Evolutionary conservation across 768 basidiomycete genomes (phyloP).

Genomic region (Hysterangium stoloniferum): DNA sequence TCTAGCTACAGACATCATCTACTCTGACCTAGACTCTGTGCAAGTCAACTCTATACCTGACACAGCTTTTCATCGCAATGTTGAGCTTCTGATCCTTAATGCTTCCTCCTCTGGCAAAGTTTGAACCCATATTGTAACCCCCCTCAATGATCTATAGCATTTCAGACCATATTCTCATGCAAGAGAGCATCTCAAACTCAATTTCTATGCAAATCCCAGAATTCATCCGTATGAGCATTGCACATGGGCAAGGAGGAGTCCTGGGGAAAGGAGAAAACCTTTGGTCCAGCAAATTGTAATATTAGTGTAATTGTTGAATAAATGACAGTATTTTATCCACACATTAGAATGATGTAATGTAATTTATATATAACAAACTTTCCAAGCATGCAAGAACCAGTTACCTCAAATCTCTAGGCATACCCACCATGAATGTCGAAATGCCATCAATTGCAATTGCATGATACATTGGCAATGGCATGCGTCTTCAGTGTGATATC

Average conservation of each 20-base stretch:
- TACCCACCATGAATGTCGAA: no score
- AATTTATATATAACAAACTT: no score
- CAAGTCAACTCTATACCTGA: slow-evolving; percentile 39
- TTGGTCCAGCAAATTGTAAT: slow-evolving; percentile 54
- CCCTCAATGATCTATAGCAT: slow-evolving; percentile 56
- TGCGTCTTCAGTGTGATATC: no score
- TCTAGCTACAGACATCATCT: slow-evolving; percentile 6
- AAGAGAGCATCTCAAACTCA: slow-evolving; percentile 47
- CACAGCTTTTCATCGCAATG: slow-evolving; percentile 40
- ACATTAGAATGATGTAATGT: no score
- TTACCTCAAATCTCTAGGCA: no score
- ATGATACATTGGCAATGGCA: no score
- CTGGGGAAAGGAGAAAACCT: slow-evolving; percentile 51
- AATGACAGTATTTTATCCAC: no score
- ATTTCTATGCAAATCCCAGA: slow-evolving; percentile 22
- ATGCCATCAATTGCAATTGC: no score
- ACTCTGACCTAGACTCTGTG: slow-evolving; percentile 35
- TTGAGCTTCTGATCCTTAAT: slow-evolving; percentile 38
- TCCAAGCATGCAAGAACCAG: no score
- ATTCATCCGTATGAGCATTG: slow-evolving; percentile 18
- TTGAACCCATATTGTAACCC: slow-evolving; percentile 41
- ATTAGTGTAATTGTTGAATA: no score
- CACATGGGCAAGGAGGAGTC: slow-evolving; percentile 41
- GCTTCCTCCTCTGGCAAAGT: slow-evolving; percentile 36
- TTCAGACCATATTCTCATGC: slow-evolving; percentile 39